Base-by-base conservation (phyloP, 306 rosid species). In the Rubus idaeus region DNA sequence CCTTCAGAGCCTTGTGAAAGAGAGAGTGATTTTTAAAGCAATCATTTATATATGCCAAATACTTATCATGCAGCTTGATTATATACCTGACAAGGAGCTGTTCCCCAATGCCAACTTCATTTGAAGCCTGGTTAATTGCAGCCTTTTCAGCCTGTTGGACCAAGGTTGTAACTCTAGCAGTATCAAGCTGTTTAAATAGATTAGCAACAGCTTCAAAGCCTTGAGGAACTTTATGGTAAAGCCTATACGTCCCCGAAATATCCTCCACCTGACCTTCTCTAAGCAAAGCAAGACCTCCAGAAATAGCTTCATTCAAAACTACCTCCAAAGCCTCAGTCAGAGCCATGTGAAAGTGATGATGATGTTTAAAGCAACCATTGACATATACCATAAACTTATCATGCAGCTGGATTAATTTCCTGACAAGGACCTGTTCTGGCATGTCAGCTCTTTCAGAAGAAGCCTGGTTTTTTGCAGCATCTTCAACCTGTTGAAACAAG, bases 221-320 rank as follows among this genome's bases (percentile, higher is more conserved):
- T 77, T 80, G 77, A 30, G 87, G 86, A 76, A 93, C 87, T 83
- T 85, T 84, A 77, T 88, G 86, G 83, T 87, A 90, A 55, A 93
- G 98, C 49, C 91, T 89, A 79, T 84, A 93, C 86, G 91, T 91
- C 84, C 96, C 84, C 77, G 93, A 85, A 73, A 93, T 89, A 87
- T 88, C 95, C 8, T 88, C 98, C 87, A 88, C 91, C 95, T 88
- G 90, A 78, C 91, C 96, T 52, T 91, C 96, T 84, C 94, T 85
- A 73, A 90, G 96, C 82, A 93, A 83, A 39, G 97, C 90, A 78
- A 87, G 97, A 77, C 96, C 88, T 66, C 96, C 98, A 58, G 98
- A 88, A 80, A 87, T 3, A 47, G 16, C 52, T 47, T 84, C 87
- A 73, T 88, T 82, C 63, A 89, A 90, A 51, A 90, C 86, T 10